phyloP scores from a whole-genome alignment of 2,329 filamentous ascomycete species.

The Ophiostoma sp. region DNA sequence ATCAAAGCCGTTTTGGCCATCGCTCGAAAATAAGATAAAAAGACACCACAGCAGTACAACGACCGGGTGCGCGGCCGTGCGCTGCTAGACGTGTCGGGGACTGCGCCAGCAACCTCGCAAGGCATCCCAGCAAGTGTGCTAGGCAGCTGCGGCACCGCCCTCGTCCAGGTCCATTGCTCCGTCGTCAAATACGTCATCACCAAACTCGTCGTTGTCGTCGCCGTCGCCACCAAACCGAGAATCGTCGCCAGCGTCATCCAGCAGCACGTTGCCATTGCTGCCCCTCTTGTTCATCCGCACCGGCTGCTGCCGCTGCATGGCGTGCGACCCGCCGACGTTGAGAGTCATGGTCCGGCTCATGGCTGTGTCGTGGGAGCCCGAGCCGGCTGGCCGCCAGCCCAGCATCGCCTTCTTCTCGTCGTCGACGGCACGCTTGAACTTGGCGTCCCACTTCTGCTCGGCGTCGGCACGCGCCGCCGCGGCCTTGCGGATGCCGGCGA shows the following conservation, averaged over 20 bases:
- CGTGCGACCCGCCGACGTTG: conserved; percentile 16
- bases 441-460: conserved; percentile 43
- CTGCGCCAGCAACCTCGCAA: too few relatives aligned
- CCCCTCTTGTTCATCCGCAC: conserved; percentile 35
- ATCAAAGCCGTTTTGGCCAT: not conserved
- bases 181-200: conserved; percentile 18
- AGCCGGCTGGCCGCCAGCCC: conserved; percentile 23
- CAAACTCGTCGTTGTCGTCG: conserved; percentile 32
- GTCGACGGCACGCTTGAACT: conserved; percentile 46
- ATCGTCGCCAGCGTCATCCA: conserved; percentile 9
- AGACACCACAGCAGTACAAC: not conserved
- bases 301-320: conserved; percentile 22
- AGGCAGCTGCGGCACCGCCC: too few relatives aligned
- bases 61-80: too few relatives aligned
- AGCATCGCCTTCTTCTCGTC: conserved; percentile 33
- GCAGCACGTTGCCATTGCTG: conserved; percentile 25
- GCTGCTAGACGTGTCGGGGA: too few relatives aligned
- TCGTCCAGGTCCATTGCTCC: conserved; percentile 48
- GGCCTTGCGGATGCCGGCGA: conserved; percentile 56
- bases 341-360: conserved; percentile 27
- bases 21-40: not conserved
- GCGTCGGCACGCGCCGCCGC: conserved; percentile 51
- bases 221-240: conserved; percentile 32
- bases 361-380: conserved; percentile 15
- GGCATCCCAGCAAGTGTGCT: too few relatives aligned